Evolutionary conservation across 2,329 filamentous ascomycete species (phyloP), one percentile per base, ranked within the genome.

Genomic region (Aspergillus texensis): DNA sequence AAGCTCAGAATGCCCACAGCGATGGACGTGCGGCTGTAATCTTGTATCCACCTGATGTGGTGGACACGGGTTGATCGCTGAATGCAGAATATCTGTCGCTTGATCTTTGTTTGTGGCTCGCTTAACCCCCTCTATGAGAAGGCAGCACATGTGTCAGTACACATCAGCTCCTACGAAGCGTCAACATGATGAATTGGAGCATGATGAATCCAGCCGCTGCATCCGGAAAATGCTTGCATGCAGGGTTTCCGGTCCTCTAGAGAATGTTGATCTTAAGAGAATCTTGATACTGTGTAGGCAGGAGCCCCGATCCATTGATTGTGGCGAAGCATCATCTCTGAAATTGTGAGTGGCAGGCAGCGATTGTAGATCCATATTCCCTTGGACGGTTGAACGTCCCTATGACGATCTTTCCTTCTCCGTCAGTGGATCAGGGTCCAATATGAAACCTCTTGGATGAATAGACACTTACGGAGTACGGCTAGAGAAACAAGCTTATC

Each of bases 371-470:
- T 48, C 56, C 39, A 48, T 32, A 48, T 50, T 36, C 43, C 28
- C 6, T 34, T 41, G 32, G 21, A 55, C n/a, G 52, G 52, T 55
- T 26, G 32, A 48, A 24, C 28, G 43, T 39, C 54, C 41, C 19
- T 50, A 8, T n/a, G 59, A 61, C 45, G 59, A 61, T 61, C 59
- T 50, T 61, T 50, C 59, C 59, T 32, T 28, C 32, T 57, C 41
- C 45, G 61, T 59, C 57, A 46, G 56, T 62, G 61, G 61, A 62
- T 43, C 57, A 60, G 41, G 61, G 61, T 34, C 59, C 61, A 57
- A 34, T 21, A 60, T 62, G 61, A 55, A 58, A 48, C 53, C 12
- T 56, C 34, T 52, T 24, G 32, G 32, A 52, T 10, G 12, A 45
- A 30, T 53, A 48, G 24, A 36, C 28, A 55, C 53, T 61, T 43